Percentiles rank a stretch among this genome's conserved stretches.
phyloP scores from a whole-genome alignment of 1,139 yeast species.

The Taphrina sp. region DNA sequence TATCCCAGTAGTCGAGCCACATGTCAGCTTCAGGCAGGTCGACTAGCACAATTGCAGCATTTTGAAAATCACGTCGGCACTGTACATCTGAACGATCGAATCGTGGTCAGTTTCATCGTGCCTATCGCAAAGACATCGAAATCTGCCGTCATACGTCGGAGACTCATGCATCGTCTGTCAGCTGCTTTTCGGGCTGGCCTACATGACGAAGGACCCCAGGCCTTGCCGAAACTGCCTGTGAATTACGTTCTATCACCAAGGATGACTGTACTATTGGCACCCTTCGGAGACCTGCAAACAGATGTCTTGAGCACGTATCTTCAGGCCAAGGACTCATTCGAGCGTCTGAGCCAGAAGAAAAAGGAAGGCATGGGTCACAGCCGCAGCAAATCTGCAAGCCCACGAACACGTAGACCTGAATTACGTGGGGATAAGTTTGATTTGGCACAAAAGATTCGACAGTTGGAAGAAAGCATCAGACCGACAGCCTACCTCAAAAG shows the following conservation, averaged over 20 bases:
- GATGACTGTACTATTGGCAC: slow-evolving; percentile 1
- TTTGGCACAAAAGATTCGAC: too few species aligned
- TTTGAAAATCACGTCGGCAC: slow-evolving; percentile 7
- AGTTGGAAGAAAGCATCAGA: too few species aligned
- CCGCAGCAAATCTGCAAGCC: too few species aligned
- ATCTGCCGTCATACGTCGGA: slow-evolving; percentile 2
- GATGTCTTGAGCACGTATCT: slow-evolving; percentile 1
- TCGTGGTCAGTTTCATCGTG: slow-evolving; percentile 3
- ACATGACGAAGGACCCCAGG: not conserved
- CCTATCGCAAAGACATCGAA: slow-evolving; percentile 17
- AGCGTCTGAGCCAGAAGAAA: too few species aligned
- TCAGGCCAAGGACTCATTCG: slow-evolving; percentile 2
- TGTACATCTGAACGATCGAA: not conserved
- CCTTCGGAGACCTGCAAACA: not conserved
- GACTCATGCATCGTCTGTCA: slow-evolving; percentile 4
- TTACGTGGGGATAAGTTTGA: too few species aligned
- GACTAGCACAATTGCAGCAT: not conserved
- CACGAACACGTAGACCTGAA: too few species aligned
- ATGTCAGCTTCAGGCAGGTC: too few species aligned
- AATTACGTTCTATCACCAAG: slow-evolving; percentile 4
- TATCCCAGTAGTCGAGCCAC: too few species aligned
- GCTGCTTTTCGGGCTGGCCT: not conserved
- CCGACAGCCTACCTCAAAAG: too few species aligned
- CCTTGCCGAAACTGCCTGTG: slow-evolving; percentile 5
- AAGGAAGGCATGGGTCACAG: too few species aligned